Conservation (phyloP, 225 moss, liverwort and hornwort genomes). For the Pleurozium schreberi region DNA sequence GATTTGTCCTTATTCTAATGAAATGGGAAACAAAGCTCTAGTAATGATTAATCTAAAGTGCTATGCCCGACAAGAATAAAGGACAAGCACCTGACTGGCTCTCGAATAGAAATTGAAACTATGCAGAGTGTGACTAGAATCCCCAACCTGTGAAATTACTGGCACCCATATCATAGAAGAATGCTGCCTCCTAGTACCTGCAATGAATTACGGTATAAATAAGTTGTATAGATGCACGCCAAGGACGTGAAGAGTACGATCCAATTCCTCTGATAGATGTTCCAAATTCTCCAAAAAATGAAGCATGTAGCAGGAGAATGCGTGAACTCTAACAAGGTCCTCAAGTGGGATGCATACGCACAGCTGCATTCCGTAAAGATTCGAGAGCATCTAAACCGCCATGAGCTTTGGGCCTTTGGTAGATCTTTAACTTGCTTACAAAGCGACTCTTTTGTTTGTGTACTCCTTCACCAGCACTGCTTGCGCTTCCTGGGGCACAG, state of each 20-base stretch:
- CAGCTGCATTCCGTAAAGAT: no score
- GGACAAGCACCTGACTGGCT: background rate
- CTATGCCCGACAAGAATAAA: background rate
- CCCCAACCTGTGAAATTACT: background rate
- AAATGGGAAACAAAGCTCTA: background rate
- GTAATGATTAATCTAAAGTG: background rate
- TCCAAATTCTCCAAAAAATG: background rate
- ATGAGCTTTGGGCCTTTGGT: background rate
- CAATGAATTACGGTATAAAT: background rate
- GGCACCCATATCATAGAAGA: background rate
- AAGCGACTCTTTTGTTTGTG: constrained; percentile 50
- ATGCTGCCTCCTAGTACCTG: background rate
- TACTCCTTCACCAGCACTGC: constrained; percentile 76
- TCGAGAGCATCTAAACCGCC: background rate
- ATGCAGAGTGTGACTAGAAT: background rate
- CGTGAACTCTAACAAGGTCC: background rate
- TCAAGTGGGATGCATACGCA: background rate
- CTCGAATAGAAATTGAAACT: no score
- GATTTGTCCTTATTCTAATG: background rate
- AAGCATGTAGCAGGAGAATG: background rate
- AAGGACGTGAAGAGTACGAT: background rate
- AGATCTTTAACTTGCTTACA: background rate
- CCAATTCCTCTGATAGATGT: background rate
- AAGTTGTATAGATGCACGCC: background rate
- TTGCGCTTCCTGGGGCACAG: constrained; percentile 93